Evolutionary conservation across 768 basidiomycete species (phyloP), one percentile per base, ranked within the genome.

Genomic region (Tulasnella sp.): DNA sequence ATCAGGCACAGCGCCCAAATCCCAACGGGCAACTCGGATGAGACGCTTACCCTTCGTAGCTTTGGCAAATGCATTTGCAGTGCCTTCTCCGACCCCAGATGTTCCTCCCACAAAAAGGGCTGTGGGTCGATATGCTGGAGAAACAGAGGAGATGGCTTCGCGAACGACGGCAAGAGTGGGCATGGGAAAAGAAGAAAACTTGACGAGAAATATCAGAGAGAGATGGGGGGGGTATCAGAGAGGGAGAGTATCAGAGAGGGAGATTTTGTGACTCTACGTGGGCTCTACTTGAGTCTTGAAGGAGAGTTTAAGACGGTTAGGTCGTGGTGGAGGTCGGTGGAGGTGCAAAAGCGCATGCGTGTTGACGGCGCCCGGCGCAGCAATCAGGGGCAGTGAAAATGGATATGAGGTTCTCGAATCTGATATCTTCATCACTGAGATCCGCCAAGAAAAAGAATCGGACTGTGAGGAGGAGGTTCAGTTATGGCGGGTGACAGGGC

Each of bases 101-200:
- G 79, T 79, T 26, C 79, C 78, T 2, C 79, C 79, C 29, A 79
- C 79, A 32, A 79, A 79, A 29, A 79, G 40, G 69, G 79, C 79
- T 2, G 79, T 78, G 32, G 79, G 78, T 32, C 70, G 48, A 67
- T 78, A 78, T 13, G 79, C 18, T 10, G 75, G n/a, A 23, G 75
- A 26, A 42, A 76, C 39, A 20, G 55, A 13, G 15, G 55, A 51
- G 35, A 69, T 76, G 75, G 55, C 9, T 26, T 46, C 67, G 40
- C 42, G 32, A 20, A 51, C 74, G n/a, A 16, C 46, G 29, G 13
- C n/a, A 26, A 75, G 74, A 18, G 46, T 2, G 23, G 51, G 42
- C 74, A 75, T 75, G 51, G 23, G 23, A 51, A 51, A 51, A 3
- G 51, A 51, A 51, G 15, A 44, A 18, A 16, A 44, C 15, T 42